These are phyloP conservation scores for Jatropha curcas DNA, from an alignment of 345 rosid genomes.

Conservation along the genomic window DNA sequence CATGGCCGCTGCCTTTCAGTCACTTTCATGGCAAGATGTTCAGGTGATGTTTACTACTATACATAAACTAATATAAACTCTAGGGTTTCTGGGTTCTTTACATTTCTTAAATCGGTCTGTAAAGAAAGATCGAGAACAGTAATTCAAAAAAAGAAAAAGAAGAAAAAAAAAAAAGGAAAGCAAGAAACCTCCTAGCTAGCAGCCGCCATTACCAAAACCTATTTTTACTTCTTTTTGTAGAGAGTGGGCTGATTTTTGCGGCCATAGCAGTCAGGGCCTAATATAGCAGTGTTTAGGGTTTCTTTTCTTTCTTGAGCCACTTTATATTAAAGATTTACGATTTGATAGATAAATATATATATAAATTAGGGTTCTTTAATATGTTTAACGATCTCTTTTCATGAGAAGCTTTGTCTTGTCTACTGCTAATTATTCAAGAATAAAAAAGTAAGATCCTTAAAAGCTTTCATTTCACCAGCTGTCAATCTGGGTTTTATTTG, in stretches of 20 bases:
- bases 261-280: slow-evolving; percentile 33
- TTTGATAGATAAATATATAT: background rate
- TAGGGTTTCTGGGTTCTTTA: slow-evolving; percentile 35
- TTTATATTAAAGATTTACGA: slow-evolving; percentile 26
- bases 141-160: too few relatives aligned
- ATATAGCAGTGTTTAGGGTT: slow-evolving; percentile 9
- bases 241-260: slow-evolving; percentile 36
- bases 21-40: slow-evolving; percentile 68
- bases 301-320: background rate
- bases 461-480: slow-evolving; percentile 18
- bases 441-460: slow-evolving; percentile 15
- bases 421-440: background rate
- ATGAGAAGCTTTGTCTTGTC: slow-evolving; percentile 39
- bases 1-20: slow-evolving; percentile 94
- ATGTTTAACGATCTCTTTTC: slow-evolving; percentile 41
- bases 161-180: too few relatives aligned
- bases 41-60: slow-evolving; percentile 42
- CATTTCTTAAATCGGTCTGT: too few relatives aligned
- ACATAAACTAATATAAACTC: background rate
- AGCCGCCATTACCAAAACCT: slow-evolving; percentile 45
- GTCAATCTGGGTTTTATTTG: slow-evolving; percentile 30
- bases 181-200: slow-evolving; percentile 16
- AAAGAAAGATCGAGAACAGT: too few relatives aligned
- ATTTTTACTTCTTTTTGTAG: slow-evolving; percentile 23
- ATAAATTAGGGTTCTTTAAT: slow-evolving; percentile 46